phyloP scores from a whole-genome alignment of 2,329 filamentous ascomycete genomes.

The Epicoccum sorghinum region DNA sequence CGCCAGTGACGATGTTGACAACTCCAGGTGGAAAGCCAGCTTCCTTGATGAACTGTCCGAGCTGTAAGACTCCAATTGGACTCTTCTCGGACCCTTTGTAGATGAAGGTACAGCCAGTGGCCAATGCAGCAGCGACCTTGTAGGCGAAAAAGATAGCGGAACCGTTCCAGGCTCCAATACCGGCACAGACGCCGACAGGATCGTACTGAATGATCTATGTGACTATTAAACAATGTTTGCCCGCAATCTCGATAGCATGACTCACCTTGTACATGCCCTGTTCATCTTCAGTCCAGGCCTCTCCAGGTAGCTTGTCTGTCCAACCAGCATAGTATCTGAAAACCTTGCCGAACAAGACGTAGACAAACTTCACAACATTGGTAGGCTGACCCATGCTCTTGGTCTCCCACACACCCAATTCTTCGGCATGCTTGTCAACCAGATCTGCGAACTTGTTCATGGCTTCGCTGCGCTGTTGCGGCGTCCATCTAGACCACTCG shows the following conservation, averaged over 20 bases:
- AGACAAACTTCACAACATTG: conserved; percentile 13
- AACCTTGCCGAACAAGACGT: conserved; percentile 11
- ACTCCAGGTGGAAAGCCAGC: conserved; percentile 49
- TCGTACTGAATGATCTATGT: conserved; percentile 28
- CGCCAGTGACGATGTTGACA: conserved; percentile 44
- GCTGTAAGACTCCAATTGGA: conserved; percentile 28
- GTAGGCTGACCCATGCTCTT: conserved; percentile 27
- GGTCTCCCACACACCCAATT: conserved; percentile 18
- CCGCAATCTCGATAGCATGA: not conserved
- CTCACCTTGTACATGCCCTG: conserved; percentile 12
- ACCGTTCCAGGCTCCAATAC: conserved; percentile 40
- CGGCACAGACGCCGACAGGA: conserved; percentile 38
- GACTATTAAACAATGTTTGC: not conserved
- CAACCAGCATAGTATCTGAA: conserved; percentile 34
- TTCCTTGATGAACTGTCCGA: conserved; percentile 39
- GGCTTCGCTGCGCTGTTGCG: conserved; percentile 26
- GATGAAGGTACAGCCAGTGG: conserved; percentile 41
- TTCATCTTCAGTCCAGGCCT: conserved; percentile 19
- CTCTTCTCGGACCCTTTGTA: conserved; percentile 41
- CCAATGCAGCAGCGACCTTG: conserved; percentile 42
- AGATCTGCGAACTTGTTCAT: conserved; percentile 37
- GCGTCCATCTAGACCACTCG: conserved; percentile 29
- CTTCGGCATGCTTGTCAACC: conserved; percentile 23
- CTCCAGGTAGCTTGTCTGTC: conserved; percentile 27
- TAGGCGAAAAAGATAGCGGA: conserved; percentile 25